Conservation (phyloP, 495 filamentous ascomycete species). For the Bacidia rubella region DNA sequence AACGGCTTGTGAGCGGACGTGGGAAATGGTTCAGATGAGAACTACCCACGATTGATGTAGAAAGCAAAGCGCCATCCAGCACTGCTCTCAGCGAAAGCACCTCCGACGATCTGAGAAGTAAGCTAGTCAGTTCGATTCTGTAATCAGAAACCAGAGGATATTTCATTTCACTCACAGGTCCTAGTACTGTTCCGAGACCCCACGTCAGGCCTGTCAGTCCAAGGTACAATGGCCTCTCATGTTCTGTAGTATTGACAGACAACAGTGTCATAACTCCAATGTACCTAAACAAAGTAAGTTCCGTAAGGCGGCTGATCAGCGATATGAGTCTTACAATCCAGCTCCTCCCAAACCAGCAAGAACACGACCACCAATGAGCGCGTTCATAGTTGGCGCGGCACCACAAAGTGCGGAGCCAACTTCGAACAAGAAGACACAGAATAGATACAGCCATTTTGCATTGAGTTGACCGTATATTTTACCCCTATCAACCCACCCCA, state of each 20-base stretch:
- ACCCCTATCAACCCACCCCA: slow-evolving; percentile 13
- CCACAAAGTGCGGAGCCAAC: slow-evolving; percentile 42
- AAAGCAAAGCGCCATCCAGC: slow-evolving; percentile 55
- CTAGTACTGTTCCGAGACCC: slow-evolving; percentile 33
- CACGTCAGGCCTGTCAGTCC: slow-evolving; percentile 19
- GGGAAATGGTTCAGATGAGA: slow-evolving; percentile 36
- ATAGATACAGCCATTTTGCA: slow-evolving; percentile 41
- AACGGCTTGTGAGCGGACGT: slow-evolving; percentile 43
- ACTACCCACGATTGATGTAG: slow-evolving; percentile 45
- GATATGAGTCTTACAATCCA: slow-evolving; percentile 22
- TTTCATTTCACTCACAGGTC: slow-evolving; percentile 18
- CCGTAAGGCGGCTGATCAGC: background rate
- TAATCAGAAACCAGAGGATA: background rate
- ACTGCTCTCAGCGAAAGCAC: slow-evolving; percentile 41
- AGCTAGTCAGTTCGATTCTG: slow-evolving; percentile 11
- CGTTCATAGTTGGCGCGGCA: slow-evolving; percentile 36
- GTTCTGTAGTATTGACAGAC: slow-evolving; percentile 25
- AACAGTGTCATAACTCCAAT: slow-evolving; percentile 30
- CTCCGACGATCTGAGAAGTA: slow-evolving; percentile 49
- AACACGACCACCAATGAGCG: slow-evolving; percentile 40
- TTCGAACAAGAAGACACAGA: slow-evolving; percentile 35
- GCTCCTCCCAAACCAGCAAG: slow-evolving; percentile 28
- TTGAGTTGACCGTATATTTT: slow-evolving; percentile 40
- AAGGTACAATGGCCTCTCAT: slow-evolving; percentile 32
- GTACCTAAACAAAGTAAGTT: slow-evolving; percentile 24